These are phyloP conservation scores for Pholiota conissans DNA, from an alignment of 768 basidiomycete species.

Conservation along the genomic window DNA sequence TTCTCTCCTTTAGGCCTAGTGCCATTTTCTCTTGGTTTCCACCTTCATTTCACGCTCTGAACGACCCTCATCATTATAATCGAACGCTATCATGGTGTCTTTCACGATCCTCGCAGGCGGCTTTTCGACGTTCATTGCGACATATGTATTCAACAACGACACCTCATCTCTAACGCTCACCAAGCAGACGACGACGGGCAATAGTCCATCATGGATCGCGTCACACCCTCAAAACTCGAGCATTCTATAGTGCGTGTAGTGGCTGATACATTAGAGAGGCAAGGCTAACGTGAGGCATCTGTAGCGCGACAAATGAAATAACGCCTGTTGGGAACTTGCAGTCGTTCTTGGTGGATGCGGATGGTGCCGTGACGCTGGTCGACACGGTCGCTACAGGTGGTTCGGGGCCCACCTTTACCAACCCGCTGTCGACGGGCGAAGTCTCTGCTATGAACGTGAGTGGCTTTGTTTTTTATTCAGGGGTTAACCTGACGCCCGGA, in stretches of 20 bases:
- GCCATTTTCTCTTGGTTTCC: not conserved
- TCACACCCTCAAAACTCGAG: constrained; percentile 52
- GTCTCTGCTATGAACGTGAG: constrained; percentile 58
- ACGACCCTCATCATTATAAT: not conserved
- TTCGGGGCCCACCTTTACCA: constrained; percentile 48
- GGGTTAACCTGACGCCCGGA: not conserved
- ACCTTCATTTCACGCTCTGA: not conserved
- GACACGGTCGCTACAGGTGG: constrained; percentile 51
- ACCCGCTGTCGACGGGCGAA: constrained; percentile 51
- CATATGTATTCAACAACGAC: constrained; percentile 52
- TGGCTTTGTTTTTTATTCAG: not conserved
- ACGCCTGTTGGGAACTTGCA: constrained; percentile 42
- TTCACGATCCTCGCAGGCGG: constrained; percentile 51
- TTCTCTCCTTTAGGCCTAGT: constrained; percentile 8
- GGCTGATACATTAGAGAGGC: not conserved
- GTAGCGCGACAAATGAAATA: constrained; percentile 56
- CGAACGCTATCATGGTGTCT: constrained; percentile 35
- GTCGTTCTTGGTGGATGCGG: constrained; percentile 46
- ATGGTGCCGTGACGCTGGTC: constrained; percentile 39
- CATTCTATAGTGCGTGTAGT: constrained; percentile 55
- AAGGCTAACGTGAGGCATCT: not conserved
- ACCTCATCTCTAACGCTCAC: constrained; percentile 44
- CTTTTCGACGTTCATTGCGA: constrained; percentile 44
- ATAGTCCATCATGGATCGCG: constrained; percentile 59
- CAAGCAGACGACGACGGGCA: constrained; percentile 43